Conservation (phyloP, 2,329 filamentous ascomycete genomes). For the Aspergillus sclerotialis region DNA sequence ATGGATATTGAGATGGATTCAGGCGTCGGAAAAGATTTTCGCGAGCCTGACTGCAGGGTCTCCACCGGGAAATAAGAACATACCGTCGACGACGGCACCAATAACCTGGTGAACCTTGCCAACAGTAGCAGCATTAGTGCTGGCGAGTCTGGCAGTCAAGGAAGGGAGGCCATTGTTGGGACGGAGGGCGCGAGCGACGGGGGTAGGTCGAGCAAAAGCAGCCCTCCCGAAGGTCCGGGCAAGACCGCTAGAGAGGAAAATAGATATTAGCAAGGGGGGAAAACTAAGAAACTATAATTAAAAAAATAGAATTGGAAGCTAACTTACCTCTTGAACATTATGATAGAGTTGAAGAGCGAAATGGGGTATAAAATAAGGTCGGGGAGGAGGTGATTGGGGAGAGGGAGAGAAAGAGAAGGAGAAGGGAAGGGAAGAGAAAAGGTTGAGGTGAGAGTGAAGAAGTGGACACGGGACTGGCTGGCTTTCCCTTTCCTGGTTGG, state of each 20-base stretch:
- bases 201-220: constrained; percentile 50
- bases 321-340: constrained; percentile 57
- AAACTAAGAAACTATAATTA: constrained; percentile 9
- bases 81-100: constrained; percentile 98
- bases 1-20: constrained; percentile 30
- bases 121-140: constrained; percentile 48
- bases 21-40: constrained; percentile 6
- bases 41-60: constrained; percentile 6
- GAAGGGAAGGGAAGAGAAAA: constrained; percentile 22
- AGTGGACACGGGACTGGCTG: constrained; percentile 21
- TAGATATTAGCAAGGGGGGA: constrained; percentile 14
- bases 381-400: constrained; percentile 27
- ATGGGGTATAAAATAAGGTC: constrained; percentile 20
- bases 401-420: constrained; percentile 27
- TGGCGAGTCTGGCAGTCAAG: constrained; percentile 54
- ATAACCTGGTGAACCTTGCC: constrained; percentile 77
- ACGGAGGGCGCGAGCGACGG: constrained; percentile 50
- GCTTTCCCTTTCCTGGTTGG: constrained; percentile 36
- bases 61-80: constrained; percentile 34
- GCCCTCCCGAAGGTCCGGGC: constrained; percentile 58
- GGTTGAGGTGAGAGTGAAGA: constrained; percentile 17
- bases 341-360: constrained; percentile 43
- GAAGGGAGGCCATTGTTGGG: constrained; percentile 52
- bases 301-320: constrained; percentile 12
- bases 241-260: constrained; percentile 49